phyloP scores from a whole-genome alignment of 495 filamentous ascomycete genomes.

The Penicillium lividum region DNA sequence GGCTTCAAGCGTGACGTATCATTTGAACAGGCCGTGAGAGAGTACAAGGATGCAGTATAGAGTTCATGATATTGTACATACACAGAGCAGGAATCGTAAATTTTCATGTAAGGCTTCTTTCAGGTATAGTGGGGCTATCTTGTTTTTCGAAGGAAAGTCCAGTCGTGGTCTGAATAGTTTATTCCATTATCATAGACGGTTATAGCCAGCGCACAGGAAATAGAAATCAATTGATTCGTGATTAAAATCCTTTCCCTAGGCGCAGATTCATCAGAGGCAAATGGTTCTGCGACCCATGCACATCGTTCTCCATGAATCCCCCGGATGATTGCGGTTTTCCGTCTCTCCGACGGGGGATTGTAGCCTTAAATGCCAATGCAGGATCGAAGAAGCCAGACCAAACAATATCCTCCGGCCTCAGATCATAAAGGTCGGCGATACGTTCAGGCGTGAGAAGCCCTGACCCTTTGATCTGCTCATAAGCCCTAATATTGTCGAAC shows the following conservation, averaged over 20 bases:
- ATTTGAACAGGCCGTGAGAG: conserved; percentile 57
- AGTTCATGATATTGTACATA: background rate
- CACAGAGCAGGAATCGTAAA: background rate
- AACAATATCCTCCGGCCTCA: conserved; percentile 37
- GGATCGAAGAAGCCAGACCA: conserved; percentile 46
- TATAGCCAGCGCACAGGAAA: too few species aligned
- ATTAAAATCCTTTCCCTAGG: too few species aligned
- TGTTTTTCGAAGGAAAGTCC: too few species aligned
- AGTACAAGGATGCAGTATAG: conserved; percentile 40
- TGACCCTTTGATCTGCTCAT: conserved; percentile 34
- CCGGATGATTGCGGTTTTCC: conserved; percentile 2
- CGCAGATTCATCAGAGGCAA: conserved; percentile 3
- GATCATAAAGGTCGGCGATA: conserved; percentile 33
- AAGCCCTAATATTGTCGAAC: conserved; percentile 37
- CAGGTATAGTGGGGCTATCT: too few species aligned
- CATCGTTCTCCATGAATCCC: conserved; percentile 7
- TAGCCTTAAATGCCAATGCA: conserved; percentile 25
- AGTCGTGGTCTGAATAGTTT: too few species aligned
- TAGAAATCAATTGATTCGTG: too few species aligned
- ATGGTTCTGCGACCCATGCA: conserved; percentile 6
- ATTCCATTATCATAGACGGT: too few species aligned
- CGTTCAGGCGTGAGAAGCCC: conserved; percentile 29
- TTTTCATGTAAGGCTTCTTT: background rate
- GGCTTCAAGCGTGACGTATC: conserved; percentile 58
- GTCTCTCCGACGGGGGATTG: background rate